Evolutionary conservation across 108 stramenopile species (phyloP), one percentile per base, ranked within the genome.

Genomic region (Nannochloropsis gaditana): DNA sequence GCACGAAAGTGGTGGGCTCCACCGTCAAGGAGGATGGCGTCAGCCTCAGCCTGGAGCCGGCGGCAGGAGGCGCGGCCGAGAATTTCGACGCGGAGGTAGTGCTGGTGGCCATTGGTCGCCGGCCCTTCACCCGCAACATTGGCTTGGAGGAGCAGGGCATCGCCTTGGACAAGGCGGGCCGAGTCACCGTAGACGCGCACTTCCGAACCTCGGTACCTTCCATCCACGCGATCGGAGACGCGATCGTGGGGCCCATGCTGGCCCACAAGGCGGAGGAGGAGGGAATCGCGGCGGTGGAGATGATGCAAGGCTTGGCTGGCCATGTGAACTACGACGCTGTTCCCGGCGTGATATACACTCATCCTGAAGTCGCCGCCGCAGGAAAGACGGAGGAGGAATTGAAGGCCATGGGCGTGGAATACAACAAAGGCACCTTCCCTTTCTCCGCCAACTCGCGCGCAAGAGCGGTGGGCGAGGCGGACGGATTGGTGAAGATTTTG

Each of bases 191-290:
- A 2, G 96, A 99, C 93, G 91, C 92, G 83, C 97, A 99, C 88
- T 98, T 99, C 91, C 90, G 93, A 80, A 97, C 97, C 45, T 92
- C 93, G 44, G 95, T 99, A 8, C 97, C 97, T 21, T 91, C 89
- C 45, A 92, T 99, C 79, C 98, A 94, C 87, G 99, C 99, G 81
- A 97, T 98, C 90, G 99, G 97, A 81, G 97, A 98, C 89, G 94
- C 94, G 84, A 97, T 99, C 86, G 95, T 96, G 86, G 99, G 99
- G n/a, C 97, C 99, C 83, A 99, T 99, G 99, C 91, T 99, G 80
- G 99, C 99, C 9, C 99, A 99, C 95, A 99, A 99, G 93, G 99
- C 99, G 31, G 99, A 99, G 92, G 97, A 99, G 89, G 99, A 99
- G 89, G 97, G 97, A 44, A 96, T 98, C 88, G 99, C 97, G 15